Conservation (phyloP, 345 rosid genomes). For the Nasturtium officinale region DNA sequence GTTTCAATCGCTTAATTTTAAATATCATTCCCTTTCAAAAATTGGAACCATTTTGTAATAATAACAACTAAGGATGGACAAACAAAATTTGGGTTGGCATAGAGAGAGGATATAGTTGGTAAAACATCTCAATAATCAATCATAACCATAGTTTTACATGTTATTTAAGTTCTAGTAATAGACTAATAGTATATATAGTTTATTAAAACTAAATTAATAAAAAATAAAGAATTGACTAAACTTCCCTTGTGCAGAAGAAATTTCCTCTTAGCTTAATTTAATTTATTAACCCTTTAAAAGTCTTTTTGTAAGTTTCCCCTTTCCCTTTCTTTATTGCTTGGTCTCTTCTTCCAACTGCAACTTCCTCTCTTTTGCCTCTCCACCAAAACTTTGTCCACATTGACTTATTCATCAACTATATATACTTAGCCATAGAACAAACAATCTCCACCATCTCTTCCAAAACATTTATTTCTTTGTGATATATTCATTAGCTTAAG, state of each 20-base stretch:
- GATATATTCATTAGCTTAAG: slow-evolving; percentile 28
- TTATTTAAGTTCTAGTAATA: background rate
- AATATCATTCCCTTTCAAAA: background rate
- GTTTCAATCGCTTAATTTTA: background rate
- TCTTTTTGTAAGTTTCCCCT: slow-evolving; percentile 33
- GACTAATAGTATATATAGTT: background rate
- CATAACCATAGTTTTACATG: background rate
- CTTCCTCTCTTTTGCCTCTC: slow-evolving; percentile 44
- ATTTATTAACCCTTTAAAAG: slow-evolving; percentile 2
- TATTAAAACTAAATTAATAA: background rate
- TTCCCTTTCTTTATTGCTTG: slow-evolving; percentile 14
- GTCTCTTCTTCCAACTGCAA: slow-evolving; percentile 29
- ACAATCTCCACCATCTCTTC: slow-evolving; percentile 15
- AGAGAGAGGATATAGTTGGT: background rate
- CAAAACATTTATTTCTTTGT: slow-evolving; percentile 9
- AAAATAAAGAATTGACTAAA: background rate
- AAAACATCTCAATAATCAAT: background rate
- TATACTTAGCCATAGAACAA: background rate
- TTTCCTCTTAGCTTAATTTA: slow-evolving; percentile 10
- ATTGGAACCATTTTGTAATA: background rate
- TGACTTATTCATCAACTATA: slow-evolving; percentile 35
- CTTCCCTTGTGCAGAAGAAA: slow-evolving; percentile 19
- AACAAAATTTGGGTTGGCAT: background rate
- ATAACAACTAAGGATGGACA: background rate
- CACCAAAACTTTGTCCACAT: slow-evolving; percentile 7